Evolutionary conservation across 306 rosid genomes (phyloP), one percentile per base, ranked within the genome.

Genomic region (Mimosa bimucronata): DNA sequence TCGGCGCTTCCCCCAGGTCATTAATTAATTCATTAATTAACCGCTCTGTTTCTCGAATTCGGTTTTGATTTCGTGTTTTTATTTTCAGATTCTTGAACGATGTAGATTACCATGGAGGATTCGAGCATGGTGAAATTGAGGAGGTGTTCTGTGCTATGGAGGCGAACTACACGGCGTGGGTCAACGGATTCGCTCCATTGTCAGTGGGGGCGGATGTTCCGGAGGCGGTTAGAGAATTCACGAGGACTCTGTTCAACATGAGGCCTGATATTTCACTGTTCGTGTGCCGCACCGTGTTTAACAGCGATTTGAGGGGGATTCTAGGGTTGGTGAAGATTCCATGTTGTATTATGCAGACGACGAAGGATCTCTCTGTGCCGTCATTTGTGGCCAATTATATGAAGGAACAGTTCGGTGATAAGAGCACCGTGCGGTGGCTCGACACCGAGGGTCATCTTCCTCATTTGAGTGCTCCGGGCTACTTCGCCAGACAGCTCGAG

Each of bases 1-100:
- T 95, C 87, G 96, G 98, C 60, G 98, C 99, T 50, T 93, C 98
- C 9, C 98, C 99, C 0, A 87, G 96, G 98, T n/a, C n/a, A n/a
- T n/a, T n/a, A 34, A 34, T 34, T 6, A 34, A 34, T 34, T 34
- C 38, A 3, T 2, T 34, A 34, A 0, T 34, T 34, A 2, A 34
- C n/a, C n/a, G n/a, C n/a, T n/a, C n/a, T n/a, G 2, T 8, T 2
- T 18, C 26, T 30, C n/a, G 65, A 31, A 34, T 31, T 46, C 21
- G 23, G 31, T 55, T 6, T 34, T 23, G 37, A 37, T 46, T 13
- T 34, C 5, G 9, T 41, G 8, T 38, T 69, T 16, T 66, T 62
- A 1, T 62, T 62, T n/a, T n/a, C 48, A 94, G 98, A 76, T 95
- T 95, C 74, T 71, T 93, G 75, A 95, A 95, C 52, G 99, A 91